Base-by-base conservation (phyloP, 2,329 filamentous ascomycete species). In the Annulohypoxylon truncatum region DNA sequence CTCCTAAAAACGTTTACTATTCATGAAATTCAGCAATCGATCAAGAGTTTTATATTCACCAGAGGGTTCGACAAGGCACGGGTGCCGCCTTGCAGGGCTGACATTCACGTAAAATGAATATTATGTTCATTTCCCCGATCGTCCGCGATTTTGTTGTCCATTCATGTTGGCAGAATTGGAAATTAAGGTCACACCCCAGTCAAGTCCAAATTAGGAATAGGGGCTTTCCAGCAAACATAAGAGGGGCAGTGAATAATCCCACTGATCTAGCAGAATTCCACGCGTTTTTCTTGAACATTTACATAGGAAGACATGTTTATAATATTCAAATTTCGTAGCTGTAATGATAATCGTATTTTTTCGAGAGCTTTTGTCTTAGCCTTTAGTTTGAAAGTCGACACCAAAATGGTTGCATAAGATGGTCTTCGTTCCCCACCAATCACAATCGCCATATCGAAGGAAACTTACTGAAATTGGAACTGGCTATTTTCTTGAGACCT, bases 1-100 rank as follows among this genome's bases (percentile, higher is more conserved):
- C 9, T 10, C n/a, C n/a, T 18, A 40, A 4, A 2, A 40, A 9
- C 3, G 15, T 20, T 8, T 6, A 40, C 7, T 10, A 4, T 10
- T 33, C 8, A n/a, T 18, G 38, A 15, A 22, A 18, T 42, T 4
- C 26, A 4, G 7, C 26, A 13, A 35, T 35, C 31, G n/a, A 35
- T 35, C 5, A n/a, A n/a, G n/a, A n/a, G n/a, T n/a, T n/a, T n/a
- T n/a, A n/a, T n/a, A n/a, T n/a, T n/a, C n/a, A n/a, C n/a, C n/a
- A n/a, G 13, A 35, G 20, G 38, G 8, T 18, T 18, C 18, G 12
- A 26, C 10, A 35, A 22, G 13, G 51, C 13, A 22, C 4, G 2
- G 29, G 22, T 18, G 22, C 15, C 18, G 31, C 20, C 60, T 46
- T 57, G 44, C 56, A 62, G 33, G 42, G 58, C 51, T 61, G 42